Percentiles rank a stretch among this genome's conserved stretches.
Evolutionary conservation across 2,329 filamentous ascomycete species (phyloP).

Genomic region (Aspergillus candidus): DNA sequence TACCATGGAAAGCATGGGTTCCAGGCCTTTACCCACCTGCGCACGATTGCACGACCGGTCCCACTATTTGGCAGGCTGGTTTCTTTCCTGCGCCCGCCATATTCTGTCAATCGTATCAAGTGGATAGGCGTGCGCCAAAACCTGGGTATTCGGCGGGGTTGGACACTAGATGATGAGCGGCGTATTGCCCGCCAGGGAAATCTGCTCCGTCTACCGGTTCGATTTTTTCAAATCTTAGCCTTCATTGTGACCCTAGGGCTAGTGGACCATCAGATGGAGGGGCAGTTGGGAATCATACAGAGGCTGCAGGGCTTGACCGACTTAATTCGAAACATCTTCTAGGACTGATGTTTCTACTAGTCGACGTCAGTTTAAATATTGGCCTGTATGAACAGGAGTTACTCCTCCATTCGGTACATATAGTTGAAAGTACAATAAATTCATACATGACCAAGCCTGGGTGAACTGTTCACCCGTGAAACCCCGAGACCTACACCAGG

Average conservation of each 20-base stretch:
- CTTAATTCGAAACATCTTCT: too few relatives aligned
- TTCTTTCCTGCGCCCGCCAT: constrained; percentile 5
- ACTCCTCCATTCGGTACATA: too few relatives aligned
- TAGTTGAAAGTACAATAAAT: too few relatives aligned
- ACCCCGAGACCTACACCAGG: too few relatives aligned
- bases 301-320: too few relatives aligned
- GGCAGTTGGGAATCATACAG: background rate
- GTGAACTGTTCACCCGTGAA: too few relatives aligned
- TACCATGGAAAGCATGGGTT: constrained; percentile 49
- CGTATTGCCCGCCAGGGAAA: background rate
- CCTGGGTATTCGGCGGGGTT: constrained; percentile 5
- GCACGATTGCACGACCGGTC: constrained; percentile 15
- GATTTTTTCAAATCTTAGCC: background rate
- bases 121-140: constrained; percentile 4
- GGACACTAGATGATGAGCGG: constrained; percentile 9
- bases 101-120: constrained; percentile 5
- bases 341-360: too few relatives aligned
- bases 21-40: constrained; percentile 31
- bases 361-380: too few relatives aligned
- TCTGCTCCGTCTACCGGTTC: constrained; percentile 1
- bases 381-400: too few relatives aligned
- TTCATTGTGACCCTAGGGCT: background rate
- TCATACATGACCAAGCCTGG: too few relatives aligned
- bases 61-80: constrained; percentile 3
- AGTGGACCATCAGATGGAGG: background rate